These are phyloP conservation scores for Globisporangium spinosum DNA, from an alignment of 352 stramenopile genomes.

Conservation along the genomic window DNA sequence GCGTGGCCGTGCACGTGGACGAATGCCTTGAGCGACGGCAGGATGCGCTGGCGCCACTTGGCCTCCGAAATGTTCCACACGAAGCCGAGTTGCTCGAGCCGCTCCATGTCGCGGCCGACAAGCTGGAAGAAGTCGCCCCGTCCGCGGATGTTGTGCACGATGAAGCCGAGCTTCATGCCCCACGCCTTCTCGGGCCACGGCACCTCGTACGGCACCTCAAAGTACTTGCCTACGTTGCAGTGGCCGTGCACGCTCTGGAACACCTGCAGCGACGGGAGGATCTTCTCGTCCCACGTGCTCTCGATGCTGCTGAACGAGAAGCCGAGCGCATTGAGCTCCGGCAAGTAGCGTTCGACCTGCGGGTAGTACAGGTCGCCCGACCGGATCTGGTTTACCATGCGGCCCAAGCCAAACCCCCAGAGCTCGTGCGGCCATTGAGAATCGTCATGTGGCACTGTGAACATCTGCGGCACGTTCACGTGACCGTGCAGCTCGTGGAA, in stretches of 20 bases:
- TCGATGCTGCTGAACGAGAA: constrained; percentile 52
- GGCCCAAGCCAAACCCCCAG: constrained; percentile 38
- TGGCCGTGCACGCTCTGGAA: constrained; percentile 41
- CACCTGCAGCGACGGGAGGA: constrained; percentile 44
- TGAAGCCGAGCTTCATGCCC: constrained; percentile 44
- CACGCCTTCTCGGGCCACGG: constrained; percentile 35
- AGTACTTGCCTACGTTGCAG: constrained; percentile 35
- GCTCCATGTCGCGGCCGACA: constrained; percentile 40
- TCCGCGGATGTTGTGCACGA: constrained; percentile 52
- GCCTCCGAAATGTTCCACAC: constrained; percentile 42
- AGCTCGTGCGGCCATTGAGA: constrained; percentile 24
- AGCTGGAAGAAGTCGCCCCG: constrained; percentile 46
- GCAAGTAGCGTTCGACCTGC: constrained; percentile 30
- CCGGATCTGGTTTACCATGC: constrained; percentile 49
- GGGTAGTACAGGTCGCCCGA: constrained; percentile 24
- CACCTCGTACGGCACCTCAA: constrained; percentile 33
- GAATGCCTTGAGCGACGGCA: constrained; percentile 48
- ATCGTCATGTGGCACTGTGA: constrained; percentile 26
- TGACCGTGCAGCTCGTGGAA: constrained; percentile 41
- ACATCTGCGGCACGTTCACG: constrained; percentile 34
- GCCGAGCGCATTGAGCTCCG: constrained; percentile 36
- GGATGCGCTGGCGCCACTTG: constrained; percentile 43
- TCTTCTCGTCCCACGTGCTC: constrained; percentile 43
- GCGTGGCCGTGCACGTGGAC: constrained; percentile 31
- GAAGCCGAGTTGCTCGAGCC: constrained; percentile 50